Conservation (phyloP, 106 monocot genomes). For the Apostasia shenzhenica region DNA sequence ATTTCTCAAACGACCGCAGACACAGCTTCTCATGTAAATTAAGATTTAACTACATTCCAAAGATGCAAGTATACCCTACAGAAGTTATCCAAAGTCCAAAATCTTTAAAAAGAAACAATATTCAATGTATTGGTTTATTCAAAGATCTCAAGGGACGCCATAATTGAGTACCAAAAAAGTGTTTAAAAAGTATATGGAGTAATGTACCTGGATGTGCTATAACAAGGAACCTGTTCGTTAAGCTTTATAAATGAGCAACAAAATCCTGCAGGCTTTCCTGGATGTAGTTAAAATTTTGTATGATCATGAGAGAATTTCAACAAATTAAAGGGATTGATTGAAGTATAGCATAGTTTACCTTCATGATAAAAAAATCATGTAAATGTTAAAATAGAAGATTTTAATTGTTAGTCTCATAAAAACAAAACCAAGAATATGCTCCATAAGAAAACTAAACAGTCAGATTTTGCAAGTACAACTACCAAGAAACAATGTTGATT, state of each 20-base stretch:
- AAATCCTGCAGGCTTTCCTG: background rate
- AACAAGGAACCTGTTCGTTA: background rate
- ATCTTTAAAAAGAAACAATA: background rate
- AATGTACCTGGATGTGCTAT: background rate
- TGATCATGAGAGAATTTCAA: background rate
- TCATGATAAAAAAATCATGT: background rate
- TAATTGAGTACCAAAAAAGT: background rate
- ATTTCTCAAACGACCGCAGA: too few relatives aligned
- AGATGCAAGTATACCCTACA: background rate
- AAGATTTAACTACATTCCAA: too few relatives aligned
- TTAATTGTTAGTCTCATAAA: too few relatives aligned
- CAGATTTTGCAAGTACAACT: too few relatives aligned
- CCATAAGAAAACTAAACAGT: too few relatives aligned
- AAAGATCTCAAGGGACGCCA: background rate
- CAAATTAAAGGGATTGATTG: background rate
- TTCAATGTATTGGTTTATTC: too few relatives aligned
- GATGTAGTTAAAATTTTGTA: background rate
- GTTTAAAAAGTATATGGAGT: too few relatives aligned
- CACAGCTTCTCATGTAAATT: too few relatives aligned
- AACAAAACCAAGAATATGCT: too few relatives aligned
- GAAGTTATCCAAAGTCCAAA: background rate
- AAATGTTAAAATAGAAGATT: background rate
- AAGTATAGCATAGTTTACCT: background rate
- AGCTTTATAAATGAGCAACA: background rate
- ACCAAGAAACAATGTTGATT: too few relatives aligned